These are phyloP conservation scores for Caloboletus inedulis DNA, from an alignment of 1,284 basidiomycete genomes.

Conservation along the genomic window DNA sequence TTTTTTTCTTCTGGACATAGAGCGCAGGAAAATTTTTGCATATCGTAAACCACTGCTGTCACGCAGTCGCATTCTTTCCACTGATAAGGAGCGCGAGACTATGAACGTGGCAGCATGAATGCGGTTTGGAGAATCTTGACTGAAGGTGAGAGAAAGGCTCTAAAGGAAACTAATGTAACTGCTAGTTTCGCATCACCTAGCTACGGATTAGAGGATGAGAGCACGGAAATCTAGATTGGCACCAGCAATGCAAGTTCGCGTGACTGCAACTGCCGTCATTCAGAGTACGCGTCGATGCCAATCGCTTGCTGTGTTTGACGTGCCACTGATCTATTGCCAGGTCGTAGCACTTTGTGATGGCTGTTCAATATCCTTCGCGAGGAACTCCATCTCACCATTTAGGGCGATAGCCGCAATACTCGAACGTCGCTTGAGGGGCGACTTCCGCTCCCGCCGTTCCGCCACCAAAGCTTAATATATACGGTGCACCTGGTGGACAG, in stretches of 20 bases:
- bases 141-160: slow-evolving; percentile 7
- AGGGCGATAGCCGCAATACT: not conserved
- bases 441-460: not conserved
- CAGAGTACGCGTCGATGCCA: not conserved
- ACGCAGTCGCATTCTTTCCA: slow-evolving; percentile 7
- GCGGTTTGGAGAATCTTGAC: not conserved
- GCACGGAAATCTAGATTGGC: slow-evolving; percentile 7
- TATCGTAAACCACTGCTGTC: slow-evolving; percentile 26
- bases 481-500: not conserved
- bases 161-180: not conserved
- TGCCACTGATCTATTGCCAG: slow-evolving; percentile 9
- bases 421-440: slow-evolving; percentile 9
- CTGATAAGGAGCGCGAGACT: slow-evolving; percentile 12
- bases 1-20: slow-evolving; percentile 15
- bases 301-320: slow-evolving; percentile 10
- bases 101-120: slow-evolving; percentile 24
- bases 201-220: not conserved
- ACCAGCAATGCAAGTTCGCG: not conserved
- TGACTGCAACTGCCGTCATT: slow-evolving; percentile 14
- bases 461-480: slow-evolving; percentile 3
- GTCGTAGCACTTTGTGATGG: slow-evolving; percentile 3
- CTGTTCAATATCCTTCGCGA: not conserved
- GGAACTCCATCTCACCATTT: slow-evolving; percentile 12
- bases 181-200: not conserved
- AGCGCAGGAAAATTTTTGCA: slow-evolving; percentile 23